Conservation (phyloP, 441 rosid species). For the Populus hybrid region DNA sequence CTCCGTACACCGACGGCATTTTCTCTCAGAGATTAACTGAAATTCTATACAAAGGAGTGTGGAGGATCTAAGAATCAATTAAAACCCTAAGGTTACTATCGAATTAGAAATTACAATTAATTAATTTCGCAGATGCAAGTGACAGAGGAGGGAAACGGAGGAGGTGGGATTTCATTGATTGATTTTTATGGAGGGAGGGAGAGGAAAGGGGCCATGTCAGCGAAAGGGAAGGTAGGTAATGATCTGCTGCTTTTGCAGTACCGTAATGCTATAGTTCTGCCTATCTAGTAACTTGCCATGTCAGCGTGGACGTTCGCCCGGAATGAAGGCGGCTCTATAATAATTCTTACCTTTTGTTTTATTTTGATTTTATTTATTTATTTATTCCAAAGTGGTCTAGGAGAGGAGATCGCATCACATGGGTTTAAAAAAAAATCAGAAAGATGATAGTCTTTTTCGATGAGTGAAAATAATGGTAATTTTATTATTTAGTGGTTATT, state of each 20-base stretch:
- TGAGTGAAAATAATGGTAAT: too few relatives aligned
- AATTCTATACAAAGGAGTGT: not conserved
- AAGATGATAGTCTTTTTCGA: too few relatives aligned
- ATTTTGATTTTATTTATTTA: too few relatives aligned
- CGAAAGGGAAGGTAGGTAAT: not conserved
- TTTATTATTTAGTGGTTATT: too few relatives aligned
- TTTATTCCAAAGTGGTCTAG: too few relatives aligned
- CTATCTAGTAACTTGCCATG: not conserved
- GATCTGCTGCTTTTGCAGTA: not conserved
- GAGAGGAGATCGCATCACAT: too few relatives aligned
- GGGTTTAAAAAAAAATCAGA: too few relatives aligned
- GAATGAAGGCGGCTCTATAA: not conserved
- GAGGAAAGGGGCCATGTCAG: not conserved
- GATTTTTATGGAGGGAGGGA: not conserved
- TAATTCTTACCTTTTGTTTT: too few relatives aligned
- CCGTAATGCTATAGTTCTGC: not conserved
- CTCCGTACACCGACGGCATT: constrained; percentile 92
- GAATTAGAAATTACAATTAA: not conserved
- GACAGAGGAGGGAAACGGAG: constrained; percentile 3
- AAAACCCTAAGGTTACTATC: constrained; percentile 21
- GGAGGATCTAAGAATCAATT: not conserved
- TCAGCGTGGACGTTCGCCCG: not conserved
- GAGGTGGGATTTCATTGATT: constrained; percentile 6
- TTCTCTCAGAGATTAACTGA: constrained; percentile 7
- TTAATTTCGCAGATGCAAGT: not conserved